A percentile compares a stretch with the other conserved stretches of the same genome.
Evolutionary conservation across 345 rosid genomes (phyloP).

Genomic region (Ceriops decandra): DNA sequence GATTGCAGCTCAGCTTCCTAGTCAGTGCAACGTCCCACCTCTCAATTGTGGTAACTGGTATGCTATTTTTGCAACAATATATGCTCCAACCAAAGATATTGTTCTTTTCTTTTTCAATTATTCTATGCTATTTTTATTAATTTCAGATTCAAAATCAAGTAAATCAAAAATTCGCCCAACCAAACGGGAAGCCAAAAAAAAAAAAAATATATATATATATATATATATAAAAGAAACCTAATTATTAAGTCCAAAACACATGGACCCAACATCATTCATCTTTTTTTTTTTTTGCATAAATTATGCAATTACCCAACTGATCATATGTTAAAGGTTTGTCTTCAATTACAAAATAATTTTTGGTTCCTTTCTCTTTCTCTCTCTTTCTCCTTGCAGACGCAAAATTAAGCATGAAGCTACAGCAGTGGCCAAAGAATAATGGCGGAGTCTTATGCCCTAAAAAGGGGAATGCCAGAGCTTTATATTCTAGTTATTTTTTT

Average conservation of each 20-base stretch:
- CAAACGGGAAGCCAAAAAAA: no score
- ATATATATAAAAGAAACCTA: no score
- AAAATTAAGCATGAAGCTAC: not conserved
- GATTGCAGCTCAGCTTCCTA: conserved; percentile 68
- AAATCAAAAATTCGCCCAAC: no score
- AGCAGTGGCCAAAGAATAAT: not conserved
- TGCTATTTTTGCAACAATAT: not conserved
- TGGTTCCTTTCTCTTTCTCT: no score
- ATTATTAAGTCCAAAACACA: not conserved
- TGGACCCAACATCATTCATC: not conserved
- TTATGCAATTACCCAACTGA: no score
- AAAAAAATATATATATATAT: no score
- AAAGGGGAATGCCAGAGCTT: not conserved
- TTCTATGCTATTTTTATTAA: no score
- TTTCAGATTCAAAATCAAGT: no score
- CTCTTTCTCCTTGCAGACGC: not conserved
- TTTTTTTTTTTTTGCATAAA: not conserved
- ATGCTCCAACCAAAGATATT: not conserved
- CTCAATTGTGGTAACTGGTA: conserved; percentile 35
- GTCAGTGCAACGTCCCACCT: conserved; percentile 61
- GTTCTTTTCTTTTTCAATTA: not conserved
- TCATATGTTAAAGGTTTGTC: no score
- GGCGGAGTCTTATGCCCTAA: not conserved
- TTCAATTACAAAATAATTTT: no score
- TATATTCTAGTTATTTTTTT: not conserved